Evolutionary conservation across 1,139 yeast species (phyloP), one percentile per base, ranked within the genome.

Genomic region (Casaregolazyma lundiana): DNA sequence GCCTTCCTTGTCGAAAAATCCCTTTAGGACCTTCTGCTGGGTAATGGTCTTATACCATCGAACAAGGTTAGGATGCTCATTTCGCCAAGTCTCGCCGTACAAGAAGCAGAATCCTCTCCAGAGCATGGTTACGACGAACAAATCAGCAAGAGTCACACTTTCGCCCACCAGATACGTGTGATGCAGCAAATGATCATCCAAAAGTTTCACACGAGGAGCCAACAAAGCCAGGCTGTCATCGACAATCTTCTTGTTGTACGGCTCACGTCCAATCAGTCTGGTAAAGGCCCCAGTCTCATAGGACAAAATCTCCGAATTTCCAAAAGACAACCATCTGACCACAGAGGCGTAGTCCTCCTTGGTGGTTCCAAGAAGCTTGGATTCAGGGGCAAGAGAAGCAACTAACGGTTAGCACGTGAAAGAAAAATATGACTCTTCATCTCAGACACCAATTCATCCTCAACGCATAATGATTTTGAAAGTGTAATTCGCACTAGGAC

Each of bases 141-240:
- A 66, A 72, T 92, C 98, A 64, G 97, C 97, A 55, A 83, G 67
- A 48, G 97, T 74, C 62, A 86, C 64, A 73, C 92, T 79, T 75
- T 90, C 97, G 66, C 95, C 94, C 62, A 83, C 97, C 67, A 92
- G 80, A 76, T 77, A 92, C 54, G 97, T 88, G 81, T 76, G 78
- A 64, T 80, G 77, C 55, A 73, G 66, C 63, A 92, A 78, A 52
- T 59, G 59, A 46, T 55, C 48, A 54, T 67, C 67, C 41, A 60
- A 41, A 34, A 60, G 42, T 26, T 41, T 42, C 50, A 81, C 59
- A 48, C 67, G 63, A 53, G 73, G 68, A 46, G 72, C 76, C 45
- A 77, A 58, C 46, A 62, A 61, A 30, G 58, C 75, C 40, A 56
- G 55, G 51, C 75, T 74, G 43, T 77, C 78, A 54, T 87, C 95